phyloP scores from a whole-genome alignment of 768 basidiomycete genomes.

The Boletus bicolor region DNA sequence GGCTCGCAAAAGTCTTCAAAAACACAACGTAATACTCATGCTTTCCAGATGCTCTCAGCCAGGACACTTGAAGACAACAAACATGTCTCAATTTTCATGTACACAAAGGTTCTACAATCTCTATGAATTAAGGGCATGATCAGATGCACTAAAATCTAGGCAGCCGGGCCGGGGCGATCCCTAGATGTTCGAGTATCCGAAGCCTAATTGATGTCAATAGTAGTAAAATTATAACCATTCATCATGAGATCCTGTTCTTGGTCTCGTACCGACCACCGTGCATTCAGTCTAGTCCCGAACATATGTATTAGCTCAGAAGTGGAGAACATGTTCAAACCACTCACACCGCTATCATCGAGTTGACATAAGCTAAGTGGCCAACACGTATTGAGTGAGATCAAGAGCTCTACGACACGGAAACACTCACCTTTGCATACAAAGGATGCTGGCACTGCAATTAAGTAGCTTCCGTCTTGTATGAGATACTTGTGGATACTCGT shows the following conservation, averaged over 20 bases:
- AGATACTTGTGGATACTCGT: not conserved
- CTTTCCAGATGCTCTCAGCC: too few species aligned
- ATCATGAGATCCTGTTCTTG: not conserved
- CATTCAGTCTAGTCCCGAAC: constrained; percentile 4
- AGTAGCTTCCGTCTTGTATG: not conserved
- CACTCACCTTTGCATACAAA: constrained; percentile 5
- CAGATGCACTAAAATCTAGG: too few species aligned
- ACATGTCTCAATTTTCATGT: too few species aligned
- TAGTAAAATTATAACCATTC: not conserved
- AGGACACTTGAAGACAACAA: too few species aligned
- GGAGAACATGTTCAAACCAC: not conserved
- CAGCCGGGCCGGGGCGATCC: too few species aligned
- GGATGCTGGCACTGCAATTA: not conserved
- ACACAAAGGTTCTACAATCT: too few species aligned
- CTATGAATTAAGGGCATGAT: too few species aligned
- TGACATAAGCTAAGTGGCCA: constrained; percentile 3
- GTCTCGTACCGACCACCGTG: constrained; percentile 1
- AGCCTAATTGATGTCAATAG: constrained; percentile 31
- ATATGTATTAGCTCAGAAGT: not conserved
- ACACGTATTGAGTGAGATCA: not conserved
- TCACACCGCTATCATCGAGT: constrained; percentile 17
- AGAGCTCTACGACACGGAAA: not conserved
- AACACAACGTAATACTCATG: too few species aligned
- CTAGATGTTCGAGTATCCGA: constrained; percentile 6
- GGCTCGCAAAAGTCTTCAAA: too few species aligned